These are phyloP conservation scores for Begonia loranthoides DNA, from an alignment of 306 rosid genomes.

Conservation along the genomic window DNA sequence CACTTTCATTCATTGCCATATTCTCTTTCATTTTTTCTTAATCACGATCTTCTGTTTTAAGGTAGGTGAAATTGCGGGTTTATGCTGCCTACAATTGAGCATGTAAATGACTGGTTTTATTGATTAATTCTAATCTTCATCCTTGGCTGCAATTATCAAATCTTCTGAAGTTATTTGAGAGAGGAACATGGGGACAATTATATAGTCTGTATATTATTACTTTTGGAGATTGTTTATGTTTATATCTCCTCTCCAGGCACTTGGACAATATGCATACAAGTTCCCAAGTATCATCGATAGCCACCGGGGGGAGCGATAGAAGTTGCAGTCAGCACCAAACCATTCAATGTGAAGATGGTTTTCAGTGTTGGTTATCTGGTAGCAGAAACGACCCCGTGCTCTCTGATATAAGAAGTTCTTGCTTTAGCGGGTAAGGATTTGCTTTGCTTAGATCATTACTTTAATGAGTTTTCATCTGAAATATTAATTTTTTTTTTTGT, in stretches of 20 bases:
- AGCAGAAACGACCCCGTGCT: no score
- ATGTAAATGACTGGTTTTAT: conserved; percentile 6
- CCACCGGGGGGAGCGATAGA: no score
- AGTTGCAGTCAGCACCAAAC: no score
- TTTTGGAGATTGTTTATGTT: conserved; percentile 1
- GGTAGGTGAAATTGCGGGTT: conserved; percentile 94
- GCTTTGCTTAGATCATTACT: background rate
- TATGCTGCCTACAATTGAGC: conserved; percentile 53
- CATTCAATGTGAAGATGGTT: no score
- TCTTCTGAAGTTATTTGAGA: background rate
- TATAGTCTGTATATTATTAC: background rate
- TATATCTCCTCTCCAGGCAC: conserved; percentile 36
- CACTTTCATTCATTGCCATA: no score
- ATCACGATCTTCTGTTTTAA: conserved; percentile 11
- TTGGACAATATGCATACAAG: conserved; percentile 63
- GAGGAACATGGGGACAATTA: background rate
- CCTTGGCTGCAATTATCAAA: no score
- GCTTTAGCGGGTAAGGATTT: conserved; percentile 51
- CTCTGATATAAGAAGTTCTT: conserved; percentile 18
- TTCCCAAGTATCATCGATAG: conserved; percentile 11
- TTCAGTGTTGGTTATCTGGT: no score
- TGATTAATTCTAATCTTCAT: conserved; percentile 10
- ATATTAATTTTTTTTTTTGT: no score
- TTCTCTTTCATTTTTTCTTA: background rate
- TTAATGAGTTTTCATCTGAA: conserved; percentile 7